Evolutionary conservation across 2,329 filamentous ascomycete species (phyloP).

Genomic region (Xylaria sp.): DNA sequence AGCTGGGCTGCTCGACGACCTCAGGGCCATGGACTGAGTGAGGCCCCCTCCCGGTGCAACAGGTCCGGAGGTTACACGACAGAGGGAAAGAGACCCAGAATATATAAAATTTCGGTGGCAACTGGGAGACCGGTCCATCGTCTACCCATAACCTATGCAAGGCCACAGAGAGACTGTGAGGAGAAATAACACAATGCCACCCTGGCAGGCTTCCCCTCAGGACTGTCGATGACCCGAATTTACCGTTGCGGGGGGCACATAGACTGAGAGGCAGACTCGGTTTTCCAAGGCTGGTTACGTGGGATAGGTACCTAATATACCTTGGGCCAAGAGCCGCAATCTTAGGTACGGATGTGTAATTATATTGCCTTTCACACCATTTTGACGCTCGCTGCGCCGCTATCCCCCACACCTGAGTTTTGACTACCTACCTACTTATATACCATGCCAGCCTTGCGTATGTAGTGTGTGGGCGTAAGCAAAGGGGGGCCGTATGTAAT

Average conservation of each 20-base stretch:
- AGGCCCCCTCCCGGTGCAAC: background rate
- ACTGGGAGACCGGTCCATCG: background rate
- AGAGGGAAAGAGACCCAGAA: constrained; percentile 14
- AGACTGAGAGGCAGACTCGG: constrained; percentile 8
- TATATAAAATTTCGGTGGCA: constrained; percentile 25
- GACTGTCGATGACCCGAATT: constrained; percentile 17
- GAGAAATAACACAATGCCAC: constrained; percentile 26
- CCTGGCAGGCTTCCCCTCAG: constrained; percentile 35
- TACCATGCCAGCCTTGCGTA: constrained; percentile 11
- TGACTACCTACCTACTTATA: no score
- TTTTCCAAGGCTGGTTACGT: constrained; percentile 16
- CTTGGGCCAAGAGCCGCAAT: no score
- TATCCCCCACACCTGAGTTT: constrained; percentile 3
- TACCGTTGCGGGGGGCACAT: constrained; percentile 17
- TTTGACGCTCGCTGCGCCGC: background rate
- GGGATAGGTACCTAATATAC: constrained; percentile 15
- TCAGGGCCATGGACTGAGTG: background rate
- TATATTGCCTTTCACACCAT: constrained; percentile 8
- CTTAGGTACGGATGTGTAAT: no score
- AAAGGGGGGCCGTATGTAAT: constrained; percentile 15
- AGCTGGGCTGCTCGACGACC: background rate
- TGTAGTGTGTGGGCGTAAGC: constrained; percentile 9
- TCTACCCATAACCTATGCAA: constrained; percentile 6
- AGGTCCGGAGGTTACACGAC: constrained; percentile 19
- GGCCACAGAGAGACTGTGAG: constrained; percentile 12